Conservation (phyloP, 768 basidiomycete genomes). For the Gelatoporia subvermispora region DNA sequence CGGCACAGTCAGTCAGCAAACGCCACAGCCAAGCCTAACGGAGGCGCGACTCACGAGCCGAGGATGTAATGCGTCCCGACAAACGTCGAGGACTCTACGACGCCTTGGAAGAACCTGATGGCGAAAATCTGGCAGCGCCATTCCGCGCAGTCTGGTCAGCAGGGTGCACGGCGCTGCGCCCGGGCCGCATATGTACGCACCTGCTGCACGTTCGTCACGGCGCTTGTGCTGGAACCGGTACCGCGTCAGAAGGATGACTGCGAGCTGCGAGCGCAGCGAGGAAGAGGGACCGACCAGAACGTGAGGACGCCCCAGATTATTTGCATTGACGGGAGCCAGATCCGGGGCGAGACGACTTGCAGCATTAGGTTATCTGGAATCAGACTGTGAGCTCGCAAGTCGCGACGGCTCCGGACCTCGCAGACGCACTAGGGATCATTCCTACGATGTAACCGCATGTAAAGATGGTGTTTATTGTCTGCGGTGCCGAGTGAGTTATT, state of each 20-base stretch:
- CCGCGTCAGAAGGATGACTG: not conserved
- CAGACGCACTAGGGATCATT: conserved; percentile 57
- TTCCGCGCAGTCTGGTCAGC: not conserved
- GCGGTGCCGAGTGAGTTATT: not conserved
- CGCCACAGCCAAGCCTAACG: not conserved
- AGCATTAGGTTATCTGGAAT: conserved; percentile 58
- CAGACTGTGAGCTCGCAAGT: not conserved
- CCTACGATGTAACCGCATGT: conserved; percentile 74
- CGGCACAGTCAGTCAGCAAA: no score
- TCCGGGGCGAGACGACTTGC: conserved; percentile 54
- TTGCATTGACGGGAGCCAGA: conserved; percentile 66
- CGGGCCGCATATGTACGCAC: conserved; percentile 32
- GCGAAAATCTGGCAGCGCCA: conserved; percentile 45
- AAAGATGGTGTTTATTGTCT: conserved; percentile 68
- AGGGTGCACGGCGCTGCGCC: no score
- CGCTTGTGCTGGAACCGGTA: conserved; percentile 41
- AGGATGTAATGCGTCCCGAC: conserved; percentile 71
- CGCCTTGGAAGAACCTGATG: conserved; percentile 69
- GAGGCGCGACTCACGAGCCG: conserved; percentile 48
- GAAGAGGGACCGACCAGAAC: conserved; percentile 42
- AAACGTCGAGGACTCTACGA: conserved; percentile 73
- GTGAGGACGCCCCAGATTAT: conserved; percentile 64
- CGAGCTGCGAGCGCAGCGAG: not conserved
- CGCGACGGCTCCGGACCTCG: not conserved
- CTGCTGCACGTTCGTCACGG: conserved; percentile 51